Percentiles rank a stretch among this genome's conserved stretches.
phyloP scores from a whole-genome alignment of 495 filamentous ascomycete species.

The Penicillium coprophilum region DNA sequence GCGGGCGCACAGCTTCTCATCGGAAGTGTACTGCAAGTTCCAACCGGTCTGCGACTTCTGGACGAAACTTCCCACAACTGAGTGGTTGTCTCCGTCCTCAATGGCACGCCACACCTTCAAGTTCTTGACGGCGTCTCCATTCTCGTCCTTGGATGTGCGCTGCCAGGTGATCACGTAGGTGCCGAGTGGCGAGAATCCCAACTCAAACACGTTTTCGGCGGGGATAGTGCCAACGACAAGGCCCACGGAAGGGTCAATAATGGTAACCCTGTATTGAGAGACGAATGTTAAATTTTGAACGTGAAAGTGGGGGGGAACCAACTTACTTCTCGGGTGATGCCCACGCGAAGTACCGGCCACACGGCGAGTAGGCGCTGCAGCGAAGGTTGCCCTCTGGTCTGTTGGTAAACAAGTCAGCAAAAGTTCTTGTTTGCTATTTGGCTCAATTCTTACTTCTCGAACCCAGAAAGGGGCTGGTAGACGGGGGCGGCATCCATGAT shows the following conservation, averaged over 20 bases:
- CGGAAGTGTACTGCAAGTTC: conserved; percentile 95
- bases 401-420: conserved; percentile 25
- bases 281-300: background rate
- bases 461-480: conserved; percentile 82
- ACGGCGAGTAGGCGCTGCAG: conserved; percentile 91
- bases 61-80: conserved; percentile 83
- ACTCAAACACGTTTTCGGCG: conserved; percentile 81
- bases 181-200: conserved; percentile 90
- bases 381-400: conserved; percentile 92
- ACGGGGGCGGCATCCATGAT: conserved; percentile 85
- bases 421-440: background rate
- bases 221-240: conserved; percentile 71
- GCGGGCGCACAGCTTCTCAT: conserved; percentile 90
- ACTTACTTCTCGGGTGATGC: conserved; percentile 76
- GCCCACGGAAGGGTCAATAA: conserved; percentile 79
- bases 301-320: background rate
- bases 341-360: conserved; percentile 94
- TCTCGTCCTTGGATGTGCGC: conserved; percentile 84
- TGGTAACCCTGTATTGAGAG: conserved; percentile 61
- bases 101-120: conserved; percentile 90
- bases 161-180: conserved; percentile 97
- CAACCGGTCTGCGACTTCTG: conserved; percentile 94
- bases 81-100: conserved; percentile 57
- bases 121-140: conserved; percentile 90
- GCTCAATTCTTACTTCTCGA: conserved; percentile 55